Base-by-base conservation (phyloP, 257 asterid genomes). In the Sherardia arvensis region DNA sequence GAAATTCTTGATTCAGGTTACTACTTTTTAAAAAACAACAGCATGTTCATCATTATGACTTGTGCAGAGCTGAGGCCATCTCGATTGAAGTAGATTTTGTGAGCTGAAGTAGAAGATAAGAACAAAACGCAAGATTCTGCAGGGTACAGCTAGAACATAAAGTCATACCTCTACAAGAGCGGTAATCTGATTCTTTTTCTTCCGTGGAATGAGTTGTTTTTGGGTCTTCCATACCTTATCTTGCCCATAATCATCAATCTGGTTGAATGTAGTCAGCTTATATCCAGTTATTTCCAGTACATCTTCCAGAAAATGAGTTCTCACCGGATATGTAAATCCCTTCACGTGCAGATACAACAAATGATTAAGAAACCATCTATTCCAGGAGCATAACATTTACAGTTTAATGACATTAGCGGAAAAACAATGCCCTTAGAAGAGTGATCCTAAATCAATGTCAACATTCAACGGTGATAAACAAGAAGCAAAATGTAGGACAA, bases 221-320 rank as follows among this genome's bases (percentile, higher is more conserved):
- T 92, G 97, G 40, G 96, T 90, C 76, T 93, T 93, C 99, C 99
- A 93, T 85, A 84, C 62, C 80, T 90, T 92, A 69, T 92, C 99
- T 79, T 89, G 99, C 62, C 99, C 99, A 80, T 89, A 89, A 77
- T 89, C 95, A 64, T 92, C 99, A 60, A 92, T 66, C 81, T 92
- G 99, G 81, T 92, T 92, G 81, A 85, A 85, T 62, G 99, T 85
- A 64, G 93, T 87, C 83, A 93, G 69, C 85, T 83, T 93, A 78
- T 90, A 90, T 53, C 97, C 99, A 27, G 94, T 93, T 77, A 79
- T 79, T 78, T 93, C 97, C 73, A 93, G 81, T 66, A 93, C 77
- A 77, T 93, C 96, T 83, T 93, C 97, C 75, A 93, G 78, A 76
- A 90, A 93, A 72, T 83, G 95, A 43, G 86, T 76, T 80, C 86